phyloP scores from a whole-genome alignment of 805 yeast species.

The Metschnikowia continentalis region DNA sequence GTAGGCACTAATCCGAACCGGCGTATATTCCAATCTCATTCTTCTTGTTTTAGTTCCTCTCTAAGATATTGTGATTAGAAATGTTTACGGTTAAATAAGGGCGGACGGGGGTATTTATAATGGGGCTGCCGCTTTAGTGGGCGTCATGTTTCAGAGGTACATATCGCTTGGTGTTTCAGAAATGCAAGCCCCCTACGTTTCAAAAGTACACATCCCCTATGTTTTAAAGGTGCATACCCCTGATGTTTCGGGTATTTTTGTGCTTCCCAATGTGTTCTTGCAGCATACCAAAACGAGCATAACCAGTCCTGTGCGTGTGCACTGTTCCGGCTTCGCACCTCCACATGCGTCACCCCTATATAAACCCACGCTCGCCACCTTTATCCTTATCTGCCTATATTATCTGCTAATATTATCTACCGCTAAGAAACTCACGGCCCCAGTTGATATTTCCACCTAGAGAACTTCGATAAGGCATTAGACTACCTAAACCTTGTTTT shows the following conservation, averaged over 20 bases:
- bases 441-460: not conserved
- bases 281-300: constrained; percentile 3
- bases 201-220: not conserved
- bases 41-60: no score
- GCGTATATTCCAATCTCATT: no score
- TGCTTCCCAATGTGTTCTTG: not conserved
- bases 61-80: not conserved
- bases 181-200: not conserved
- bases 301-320: not conserved
- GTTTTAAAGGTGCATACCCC: not conserved
- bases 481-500: not conserved
- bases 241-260: not conserved
- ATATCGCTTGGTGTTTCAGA: not conserved
- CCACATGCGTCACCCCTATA: constrained; percentile 5
- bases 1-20: no score
- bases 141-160: not conserved
- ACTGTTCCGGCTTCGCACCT: constrained; percentile 4
- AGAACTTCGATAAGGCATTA: no score
- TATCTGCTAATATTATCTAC: not conserved
- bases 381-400: constrained; percentile 6
- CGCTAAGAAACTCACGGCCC: not conserved
- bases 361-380: constrained; percentile 8
- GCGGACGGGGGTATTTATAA: not conserved
- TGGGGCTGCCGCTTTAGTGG: not conserved
- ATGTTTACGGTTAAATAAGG: not conserved